Conservation (phyloP, 345 rosid genomes). For the Chamaenerion angustifolium region DNA sequence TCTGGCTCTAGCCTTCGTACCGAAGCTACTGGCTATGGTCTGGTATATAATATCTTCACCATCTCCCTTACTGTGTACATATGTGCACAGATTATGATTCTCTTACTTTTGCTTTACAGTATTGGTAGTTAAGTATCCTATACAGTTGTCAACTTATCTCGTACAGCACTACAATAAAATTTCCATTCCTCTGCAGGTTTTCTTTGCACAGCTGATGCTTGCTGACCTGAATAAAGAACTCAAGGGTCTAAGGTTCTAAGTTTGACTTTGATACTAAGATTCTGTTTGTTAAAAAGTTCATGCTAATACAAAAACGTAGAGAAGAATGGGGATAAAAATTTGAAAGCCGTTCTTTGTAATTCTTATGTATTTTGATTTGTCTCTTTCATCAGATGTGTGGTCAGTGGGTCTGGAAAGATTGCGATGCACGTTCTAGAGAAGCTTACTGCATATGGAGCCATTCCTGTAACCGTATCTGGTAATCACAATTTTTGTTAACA, state of each 20-base stretch:
- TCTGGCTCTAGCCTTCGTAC: conserved; percentile 98
- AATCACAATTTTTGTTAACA: background rate
- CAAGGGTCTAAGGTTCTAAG: conserved; percentile 70
- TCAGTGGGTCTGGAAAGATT: conserved; percentile 97
- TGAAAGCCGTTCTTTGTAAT: too few species aligned
- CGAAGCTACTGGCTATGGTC: conserved; percentile 98
- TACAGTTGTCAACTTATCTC: background rate
- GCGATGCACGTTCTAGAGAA: conserved; percentile 97
- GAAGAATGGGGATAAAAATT: too few species aligned
- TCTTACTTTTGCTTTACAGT: background rate
- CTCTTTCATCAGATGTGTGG: conserved; percentile 53
- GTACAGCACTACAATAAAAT: background rate
- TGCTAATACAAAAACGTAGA: too few species aligned
- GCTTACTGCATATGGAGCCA: conserved; percentile 90
- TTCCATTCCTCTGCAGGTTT: conserved; percentile 53
- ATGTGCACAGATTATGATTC: background rate
- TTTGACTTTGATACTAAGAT: conserved; percentile 6
- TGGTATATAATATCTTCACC: conserved; percentile 36
- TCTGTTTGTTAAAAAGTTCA: too few species aligned
- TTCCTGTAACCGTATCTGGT: conserved; percentile 91
- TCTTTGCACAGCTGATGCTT: conserved; percentile 87
- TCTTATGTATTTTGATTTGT: too few species aligned
- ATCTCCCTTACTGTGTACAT: background rate
- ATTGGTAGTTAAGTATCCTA: conserved; percentile 24
- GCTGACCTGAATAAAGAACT: conserved; percentile 92